Evolutionary conservation across 352 stramenopile species (phyloP).

Genomic region (Phytophthora rubi): DNA sequence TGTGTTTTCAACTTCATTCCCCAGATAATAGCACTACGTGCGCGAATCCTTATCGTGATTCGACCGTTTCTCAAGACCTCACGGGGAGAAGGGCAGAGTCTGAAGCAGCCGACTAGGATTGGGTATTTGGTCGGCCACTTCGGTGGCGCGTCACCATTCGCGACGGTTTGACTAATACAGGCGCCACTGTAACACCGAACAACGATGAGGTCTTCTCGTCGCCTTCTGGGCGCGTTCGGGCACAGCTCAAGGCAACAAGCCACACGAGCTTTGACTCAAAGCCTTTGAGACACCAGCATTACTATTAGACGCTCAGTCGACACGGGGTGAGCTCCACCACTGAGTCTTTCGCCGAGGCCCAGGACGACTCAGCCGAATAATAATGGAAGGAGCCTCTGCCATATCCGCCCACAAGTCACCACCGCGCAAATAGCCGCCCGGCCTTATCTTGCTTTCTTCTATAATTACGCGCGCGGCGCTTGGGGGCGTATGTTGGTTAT

Average conservation of each 20-base stretch:
- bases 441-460: conserved; percentile 45
- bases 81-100: no score
- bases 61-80: not conserved
- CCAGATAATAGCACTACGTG: not conserved
- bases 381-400: conserved; percentile 15
- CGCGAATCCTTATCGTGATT: not conserved
- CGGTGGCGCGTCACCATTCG: not conserved
- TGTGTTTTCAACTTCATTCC: not conserved
- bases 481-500: conserved; percentile 27
- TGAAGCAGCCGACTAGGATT: not conserved
- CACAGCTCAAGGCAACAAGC: not conserved
- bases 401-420: conserved; percentile 6
- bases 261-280: not conserved
- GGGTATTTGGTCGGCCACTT: not conserved
- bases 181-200: not conserved
- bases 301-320: not conserved
- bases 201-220: not conserved
- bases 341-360: no score
- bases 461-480: conserved; percentile 37
- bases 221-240: not conserved
- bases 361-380: conserved; percentile 3
- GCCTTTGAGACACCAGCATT: not conserved
- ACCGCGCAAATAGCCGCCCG: conserved; percentile 8
- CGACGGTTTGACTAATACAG: not conserved
- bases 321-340: not conserved